Conservation (phyloP, 1,139 yeast genomes). For the Debaryomyces udenii region DNA sequence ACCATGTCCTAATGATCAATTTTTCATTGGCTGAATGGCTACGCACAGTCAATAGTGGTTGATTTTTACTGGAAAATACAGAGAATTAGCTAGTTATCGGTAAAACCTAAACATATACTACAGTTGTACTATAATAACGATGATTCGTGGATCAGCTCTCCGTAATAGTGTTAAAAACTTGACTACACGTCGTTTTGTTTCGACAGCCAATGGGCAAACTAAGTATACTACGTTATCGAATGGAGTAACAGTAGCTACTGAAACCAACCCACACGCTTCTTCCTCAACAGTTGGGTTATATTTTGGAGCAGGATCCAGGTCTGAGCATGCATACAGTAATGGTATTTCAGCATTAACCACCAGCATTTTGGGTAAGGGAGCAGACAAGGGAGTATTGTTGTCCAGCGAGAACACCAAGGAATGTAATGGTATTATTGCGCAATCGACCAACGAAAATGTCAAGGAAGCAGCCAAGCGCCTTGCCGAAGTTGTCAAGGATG, state of each 20-base stretch:
- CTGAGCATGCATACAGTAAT: constrained; percentile 77
- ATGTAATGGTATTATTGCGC: constrained; percentile 55
- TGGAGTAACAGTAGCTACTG: constrained; percentile 75
- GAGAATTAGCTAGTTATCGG: too few species aligned
- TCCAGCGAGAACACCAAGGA: constrained; percentile 53
- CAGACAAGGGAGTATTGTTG: constrained; percentile 50
- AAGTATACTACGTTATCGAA: constrained; percentile 71
- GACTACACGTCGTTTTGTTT: constrained; percentile 55
- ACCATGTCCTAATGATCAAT: constrained; percentile 8
- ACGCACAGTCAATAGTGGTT: constrained; percentile 6
- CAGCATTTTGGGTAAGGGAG: constrained; percentile 45
- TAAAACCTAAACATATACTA: constrained; percentile 5
- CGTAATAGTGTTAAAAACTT: constrained; percentile 35
- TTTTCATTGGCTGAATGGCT: constrained; percentile 11
- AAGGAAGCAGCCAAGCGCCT: constrained; percentile 46
- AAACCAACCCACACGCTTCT: constrained; percentile 57
- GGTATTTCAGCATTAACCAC: constrained; percentile 74
- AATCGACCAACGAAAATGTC: constrained; percentile 48
- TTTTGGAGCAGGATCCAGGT: constrained; percentile 75
- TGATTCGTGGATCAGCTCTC: constrained; percentile 44
- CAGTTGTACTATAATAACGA: constrained; percentile 13
- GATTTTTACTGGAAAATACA: constrained; percentile 1
- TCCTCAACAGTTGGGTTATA: constrained; percentile 69
- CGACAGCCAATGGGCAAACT: constrained; percentile 63
- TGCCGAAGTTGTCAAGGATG: constrained; percentile 39